phyloP scores from a whole-genome alignment of 768 basidiomycete species.

The Galerina marginata region DNA sequence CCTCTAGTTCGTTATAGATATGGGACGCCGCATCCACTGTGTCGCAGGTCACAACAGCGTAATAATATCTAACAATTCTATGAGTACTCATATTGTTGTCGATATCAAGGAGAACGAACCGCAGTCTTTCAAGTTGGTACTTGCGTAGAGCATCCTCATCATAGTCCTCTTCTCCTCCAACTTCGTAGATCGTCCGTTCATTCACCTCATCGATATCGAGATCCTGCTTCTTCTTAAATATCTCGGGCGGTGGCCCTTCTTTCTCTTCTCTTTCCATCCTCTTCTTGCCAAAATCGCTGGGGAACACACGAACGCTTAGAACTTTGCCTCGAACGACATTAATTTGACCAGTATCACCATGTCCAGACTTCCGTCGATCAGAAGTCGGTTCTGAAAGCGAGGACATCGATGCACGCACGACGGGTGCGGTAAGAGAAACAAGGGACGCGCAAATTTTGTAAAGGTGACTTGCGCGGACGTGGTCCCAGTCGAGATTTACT shows the following conservation, averaged over 20 bases:
- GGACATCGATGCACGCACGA: constrained; percentile 34
- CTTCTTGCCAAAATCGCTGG: constrained; percentile 92
- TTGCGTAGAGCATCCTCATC: constrained; percentile 86
- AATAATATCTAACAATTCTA: constrained; percentile 76
- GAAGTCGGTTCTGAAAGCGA: constrained; percentile 19
- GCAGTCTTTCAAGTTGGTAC: constrained; percentile 91
- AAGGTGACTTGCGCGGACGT: constrained; percentile 86
- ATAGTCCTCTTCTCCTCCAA: constrained; percentile 76
- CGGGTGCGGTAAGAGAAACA: constrained; percentile 63
- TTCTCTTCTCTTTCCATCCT: constrained; percentile 85
- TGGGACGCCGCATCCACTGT: constrained; percentile 75
- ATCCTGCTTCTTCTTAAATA: constrained; percentile 69
- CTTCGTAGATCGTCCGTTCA: constrained; percentile 67
- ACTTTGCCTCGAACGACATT: constrained; percentile 67
- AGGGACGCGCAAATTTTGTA: constrained; percentile 93
- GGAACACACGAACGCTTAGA: constrained; percentile 82
- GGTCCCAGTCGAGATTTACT: constrained; percentile 98
- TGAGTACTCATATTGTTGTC: background rate
- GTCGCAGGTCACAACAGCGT: constrained; percentile 92
- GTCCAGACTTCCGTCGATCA: constrained; percentile 19
- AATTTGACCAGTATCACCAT: constrained; percentile 19
- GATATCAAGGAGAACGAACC: constrained; percentile 54
- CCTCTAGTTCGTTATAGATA: constrained; percentile 86
- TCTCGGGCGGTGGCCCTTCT: constrained; percentile 87
- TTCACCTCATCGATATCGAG: constrained; percentile 59